A percentile compares a stretch with the other conserved stretches of the same genome.
Evolutionary conservation across 2,329 filamentous ascomycete genomes (phyloP).

Genomic region (Paraphoma chrysanthemicola): DNA sequence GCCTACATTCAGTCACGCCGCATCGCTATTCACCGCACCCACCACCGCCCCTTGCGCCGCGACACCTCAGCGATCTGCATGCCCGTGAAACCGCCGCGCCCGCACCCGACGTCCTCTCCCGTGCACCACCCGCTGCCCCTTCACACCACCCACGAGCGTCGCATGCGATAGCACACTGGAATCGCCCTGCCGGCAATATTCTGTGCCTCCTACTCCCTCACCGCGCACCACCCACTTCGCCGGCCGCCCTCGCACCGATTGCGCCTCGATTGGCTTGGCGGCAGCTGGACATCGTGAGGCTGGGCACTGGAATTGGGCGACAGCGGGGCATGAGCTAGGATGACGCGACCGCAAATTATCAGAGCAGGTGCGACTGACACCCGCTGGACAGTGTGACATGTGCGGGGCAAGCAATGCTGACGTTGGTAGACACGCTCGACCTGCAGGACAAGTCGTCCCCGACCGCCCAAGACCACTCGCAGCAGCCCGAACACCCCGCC

Average conservation of each 20-base stretch:
- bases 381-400: background rate
- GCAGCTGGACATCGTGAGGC: slow-evolving; percentile 13
- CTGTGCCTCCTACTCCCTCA: background rate
- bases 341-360: slow-evolving; percentile 65
- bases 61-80: slow-evolving; percentile 13
- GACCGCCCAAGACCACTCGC: slow-evolving; percentile 81
- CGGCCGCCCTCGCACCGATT: slow-evolving; percentile 32
- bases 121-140: slow-evolving; percentile 21
- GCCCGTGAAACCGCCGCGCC: slow-evolving; percentile 26
- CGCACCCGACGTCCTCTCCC: slow-evolving; percentile 21
- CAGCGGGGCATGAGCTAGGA: slow-evolving; percentile 48
- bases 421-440: slow-evolving; percentile 82
- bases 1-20: background rate
- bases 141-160: slow-evolving; percentile 8
- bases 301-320: slow-evolving; percentile 2
- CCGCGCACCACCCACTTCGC: slow-evolving; percentile 13
- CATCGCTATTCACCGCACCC: background rate
- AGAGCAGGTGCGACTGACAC: slow-evolving; percentile 56
- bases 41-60: background rate
- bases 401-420: slow-evolving; percentile 26
- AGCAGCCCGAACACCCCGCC: slow-evolving; percentile 59
- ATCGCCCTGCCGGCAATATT: background rate
- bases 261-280: slow-evolving; percentile 38
- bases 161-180: slow-evolving; percentile 17
- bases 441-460: slow-evolving; percentile 84